Conservation (phyloP, 1,139 yeast genomes). For the Taphrina flavorubra region DNA sequence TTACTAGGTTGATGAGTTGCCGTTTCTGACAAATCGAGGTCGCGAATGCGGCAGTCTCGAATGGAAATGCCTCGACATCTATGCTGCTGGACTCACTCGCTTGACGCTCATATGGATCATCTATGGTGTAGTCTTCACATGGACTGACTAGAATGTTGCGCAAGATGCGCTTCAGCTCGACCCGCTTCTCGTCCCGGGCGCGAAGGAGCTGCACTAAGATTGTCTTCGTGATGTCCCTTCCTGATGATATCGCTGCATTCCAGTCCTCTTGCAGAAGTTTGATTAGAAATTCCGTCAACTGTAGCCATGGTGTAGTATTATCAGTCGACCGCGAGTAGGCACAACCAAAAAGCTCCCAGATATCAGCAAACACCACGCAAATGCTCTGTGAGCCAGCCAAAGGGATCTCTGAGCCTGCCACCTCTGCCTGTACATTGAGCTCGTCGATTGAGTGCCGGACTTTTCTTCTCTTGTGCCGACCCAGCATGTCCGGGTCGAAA, state of each 20-base stretch:
- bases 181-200: conserved; percentile 1
- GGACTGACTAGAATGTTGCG: not conserved
- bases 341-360: conserved; percentile 27
- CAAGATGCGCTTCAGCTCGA: conserved; percentile 14
- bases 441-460: conserved; percentile 6
- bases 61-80: not conserved
- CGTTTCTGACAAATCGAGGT: conserved; percentile 5
- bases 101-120: not conserved
- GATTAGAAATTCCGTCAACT: not conserved
- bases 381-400: conserved; percentile 30
- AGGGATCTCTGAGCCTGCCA: conserved; percentile 3
- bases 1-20: conserved; percentile 1
- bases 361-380: conserved; percentile 6
- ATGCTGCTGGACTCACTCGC: not conserved
- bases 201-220: conserved; percentile 6
- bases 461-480: not conserved
- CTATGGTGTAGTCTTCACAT: conserved; percentile 13
- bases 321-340: not conserved
- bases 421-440: not conserved
- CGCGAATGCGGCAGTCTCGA: not conserved
- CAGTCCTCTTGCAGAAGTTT: conserved; percentile 13
- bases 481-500: not conserved
- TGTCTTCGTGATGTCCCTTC: conserved; percentile 19
- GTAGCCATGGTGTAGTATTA: conserved; percentile 1
- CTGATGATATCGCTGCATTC: not conserved